Percentiles rank a stretch among this genome's conserved stretches.
These are phyloP conservation scores for Irpex sp. DNA, from an alignment of 1,284 basidiomycete genomes.

Conservation along the genomic window DNA sequence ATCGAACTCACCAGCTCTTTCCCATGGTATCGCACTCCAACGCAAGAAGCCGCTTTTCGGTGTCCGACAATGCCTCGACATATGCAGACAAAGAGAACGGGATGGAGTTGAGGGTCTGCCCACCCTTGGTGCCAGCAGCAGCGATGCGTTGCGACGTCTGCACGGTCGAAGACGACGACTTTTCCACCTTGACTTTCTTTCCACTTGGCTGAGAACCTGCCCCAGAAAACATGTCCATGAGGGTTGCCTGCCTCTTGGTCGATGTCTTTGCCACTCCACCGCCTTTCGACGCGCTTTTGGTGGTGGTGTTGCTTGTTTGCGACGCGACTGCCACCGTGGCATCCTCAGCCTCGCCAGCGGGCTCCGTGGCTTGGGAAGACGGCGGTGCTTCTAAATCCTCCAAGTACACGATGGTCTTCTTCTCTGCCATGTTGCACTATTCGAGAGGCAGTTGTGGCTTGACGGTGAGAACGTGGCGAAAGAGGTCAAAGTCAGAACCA, in stretches of 20 bases:
- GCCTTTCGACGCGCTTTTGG: conserved; percentile 13
- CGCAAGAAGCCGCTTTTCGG: conserved; percentile 52
- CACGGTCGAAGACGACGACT: conserved; percentile 16
- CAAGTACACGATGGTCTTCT: conserved; percentile 41
- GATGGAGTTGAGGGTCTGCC: conserved; percentile 59
- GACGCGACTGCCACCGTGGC: conserved; percentile 8
- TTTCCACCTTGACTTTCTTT: conserved; percentile 29
- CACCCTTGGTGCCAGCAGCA: conserved; percentile 1
- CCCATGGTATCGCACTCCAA: conserved; percentile 73
- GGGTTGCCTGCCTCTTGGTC: conserved; percentile 60
- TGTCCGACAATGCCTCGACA: conserved; percentile 49
- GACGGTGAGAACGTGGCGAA: not conserved
- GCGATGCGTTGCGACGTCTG: not conserved
- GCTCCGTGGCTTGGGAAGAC: conserved; percentile 9
- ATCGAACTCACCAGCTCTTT: conserved; percentile 60
- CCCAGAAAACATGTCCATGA: conserved; percentile 57
- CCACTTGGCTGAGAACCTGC: conserved; percentile 14
- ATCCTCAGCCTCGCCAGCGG: conserved; percentile 6
- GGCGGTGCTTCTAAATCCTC: conserved; percentile 46
- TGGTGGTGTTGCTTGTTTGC: conserved; percentile 1
- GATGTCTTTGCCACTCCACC: conserved; percentile 26
- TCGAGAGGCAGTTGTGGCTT: not conserved
- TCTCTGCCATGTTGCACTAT: not conserved
- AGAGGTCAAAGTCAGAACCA: not conserved
- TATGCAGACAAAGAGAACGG: conserved; percentile 64